Percentiles rank a stretch among this genome's conserved stretches.
These are phyloP conservation scores for Elsinoe arachidis DNA, from an alignment of 2,329 filamentous ascomycete species.

Conservation along the genomic window DNA sequence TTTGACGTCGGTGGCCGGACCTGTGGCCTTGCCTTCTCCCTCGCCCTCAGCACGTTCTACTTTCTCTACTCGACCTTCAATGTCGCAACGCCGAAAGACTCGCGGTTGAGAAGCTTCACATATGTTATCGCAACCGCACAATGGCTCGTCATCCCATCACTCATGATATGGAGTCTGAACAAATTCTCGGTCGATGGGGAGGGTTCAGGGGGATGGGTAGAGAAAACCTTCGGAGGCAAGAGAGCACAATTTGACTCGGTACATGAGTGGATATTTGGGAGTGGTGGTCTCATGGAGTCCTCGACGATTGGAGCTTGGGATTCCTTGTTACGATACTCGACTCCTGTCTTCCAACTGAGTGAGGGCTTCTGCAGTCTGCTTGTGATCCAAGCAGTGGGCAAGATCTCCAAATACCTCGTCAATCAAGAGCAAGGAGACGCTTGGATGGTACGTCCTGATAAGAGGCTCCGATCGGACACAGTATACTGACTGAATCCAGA, in stretches of 20 bases:
- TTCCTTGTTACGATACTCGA: conserved; percentile 77
- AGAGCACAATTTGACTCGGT: conserved; percentile 57
- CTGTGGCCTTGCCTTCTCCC: conserved; percentile 87
- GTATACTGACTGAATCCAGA: conserved; percentile 48
- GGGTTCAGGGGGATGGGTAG: conserved; percentile 63
- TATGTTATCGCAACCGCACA: conserved; percentile 66
- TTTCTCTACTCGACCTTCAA: conserved; percentile 75
- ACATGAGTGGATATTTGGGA: conserved; percentile 81
- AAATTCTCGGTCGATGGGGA: conserved; percentile 90
- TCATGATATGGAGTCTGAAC: conserved; percentile 92
- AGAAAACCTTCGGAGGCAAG: conserved; percentile 64
- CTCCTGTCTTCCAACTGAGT: conserved; percentile 84
- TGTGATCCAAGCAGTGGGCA: conserved; percentile 89
- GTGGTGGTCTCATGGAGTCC: conserved; percentile 70
- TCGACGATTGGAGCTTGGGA: conserved; percentile 82
- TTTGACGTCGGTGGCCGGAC: conserved; percentile 96
- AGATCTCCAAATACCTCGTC: conserved; percentile 90
- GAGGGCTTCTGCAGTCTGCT: conserved; percentile 95
- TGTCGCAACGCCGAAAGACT: conserved; percentile 69
- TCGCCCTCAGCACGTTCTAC: conserved; percentile 84
- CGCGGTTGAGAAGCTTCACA: conserved; percentile 62
- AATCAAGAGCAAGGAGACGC: conserved; percentile 89
- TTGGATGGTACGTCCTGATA: conserved; percentile 67
- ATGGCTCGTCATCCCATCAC: conserved; percentile 73
- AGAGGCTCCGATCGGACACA: not conserved